Percentiles rank a stretch among this genome's conserved stretches.
These are phyloP conservation scores for Penicillium canariense DNA, from an alignment of 495 filamentous ascomycete species.

Conservation along the genomic window DNA sequence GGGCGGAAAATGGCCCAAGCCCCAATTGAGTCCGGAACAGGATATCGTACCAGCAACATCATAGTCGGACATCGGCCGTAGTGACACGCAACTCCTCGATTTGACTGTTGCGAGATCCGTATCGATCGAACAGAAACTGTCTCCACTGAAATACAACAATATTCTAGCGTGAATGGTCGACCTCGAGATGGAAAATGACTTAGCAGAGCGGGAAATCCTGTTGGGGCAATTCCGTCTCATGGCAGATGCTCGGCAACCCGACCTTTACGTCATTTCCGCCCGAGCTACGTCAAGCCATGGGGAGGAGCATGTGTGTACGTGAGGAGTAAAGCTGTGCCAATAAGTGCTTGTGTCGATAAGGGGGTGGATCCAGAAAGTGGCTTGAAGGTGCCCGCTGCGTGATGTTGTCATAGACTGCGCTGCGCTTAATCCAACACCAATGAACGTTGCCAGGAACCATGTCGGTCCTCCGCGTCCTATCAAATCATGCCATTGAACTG, in stretches of 20 bases:
- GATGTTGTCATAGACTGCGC: not conserved
- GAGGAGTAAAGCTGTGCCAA: too few relatives aligned
- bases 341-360: not conserved
- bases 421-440: not conserved
- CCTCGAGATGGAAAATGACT: not conserved
- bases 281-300: not conserved
- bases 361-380: not conserved
- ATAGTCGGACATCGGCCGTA: not conserved
- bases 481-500: too few relatives aligned
- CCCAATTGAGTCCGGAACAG: too few relatives aligned
- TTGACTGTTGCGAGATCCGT: too few relatives aligned
- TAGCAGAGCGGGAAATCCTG: not conserved
- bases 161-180: not conserved
- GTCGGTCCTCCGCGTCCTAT: too few relatives aligned
- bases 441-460: not conserved
- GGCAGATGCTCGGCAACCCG: constrained; percentile 1
- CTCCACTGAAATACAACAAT: not conserved
- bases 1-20: too few relatives aligned
- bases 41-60: too few relatives aligned
- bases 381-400: not conserved
- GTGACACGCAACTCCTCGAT: too few relatives aligned
- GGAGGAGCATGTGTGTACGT: not conserved
- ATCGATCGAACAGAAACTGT: not conserved
- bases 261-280: not conserved
- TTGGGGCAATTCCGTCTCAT: not conserved